A percentile compares a stretch with the other conserved stretches of the same genome.
Conservation (phyloP, 345 rosid genomes). For the Isatis tinctoria region DNA sequence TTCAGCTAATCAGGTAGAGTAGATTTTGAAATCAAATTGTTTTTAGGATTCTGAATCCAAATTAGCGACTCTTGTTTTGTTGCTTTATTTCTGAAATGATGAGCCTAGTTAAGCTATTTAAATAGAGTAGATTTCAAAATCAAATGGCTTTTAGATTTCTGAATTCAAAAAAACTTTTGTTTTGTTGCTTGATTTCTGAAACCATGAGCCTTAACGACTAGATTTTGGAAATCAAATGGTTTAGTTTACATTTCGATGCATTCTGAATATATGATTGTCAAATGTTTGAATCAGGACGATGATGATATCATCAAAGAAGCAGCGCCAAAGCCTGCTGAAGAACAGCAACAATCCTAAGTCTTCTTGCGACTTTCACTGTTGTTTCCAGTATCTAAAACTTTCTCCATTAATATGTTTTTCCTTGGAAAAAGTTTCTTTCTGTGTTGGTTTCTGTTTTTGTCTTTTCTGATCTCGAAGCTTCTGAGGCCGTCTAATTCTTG, state of each 20-base stretch:
- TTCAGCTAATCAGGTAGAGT: neutral
- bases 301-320: constrained; percentile 82
- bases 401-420: constrained; percentile 56
- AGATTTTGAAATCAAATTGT: too few species aligned
- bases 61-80: neutral
- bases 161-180: neutral
- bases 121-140: too few species aligned
- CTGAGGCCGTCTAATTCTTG: constrained; percentile 40
- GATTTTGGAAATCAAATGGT: neutral
- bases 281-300: constrained; percentile 53
- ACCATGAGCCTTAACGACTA: neutral
- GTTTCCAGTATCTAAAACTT: constrained; percentile 32
- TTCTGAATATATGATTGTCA: neutral
- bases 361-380: constrained; percentile 15
- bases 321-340: constrained; percentile 61
- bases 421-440: constrained; percentile 46
- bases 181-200: neutral
- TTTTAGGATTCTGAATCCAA: neutral
- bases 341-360: constrained; percentile 45
- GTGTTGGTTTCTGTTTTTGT: constrained; percentile 38
- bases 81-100: neutral
- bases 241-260: neutral
- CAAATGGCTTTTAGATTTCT: neutral
- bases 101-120: neutral
- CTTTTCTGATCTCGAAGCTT: constrained; percentile 9